Evolutionary conservation across 2,329 filamentous ascomycete species (phyloP).

Genomic region (Sarocladiaceae sp.): DNA sequence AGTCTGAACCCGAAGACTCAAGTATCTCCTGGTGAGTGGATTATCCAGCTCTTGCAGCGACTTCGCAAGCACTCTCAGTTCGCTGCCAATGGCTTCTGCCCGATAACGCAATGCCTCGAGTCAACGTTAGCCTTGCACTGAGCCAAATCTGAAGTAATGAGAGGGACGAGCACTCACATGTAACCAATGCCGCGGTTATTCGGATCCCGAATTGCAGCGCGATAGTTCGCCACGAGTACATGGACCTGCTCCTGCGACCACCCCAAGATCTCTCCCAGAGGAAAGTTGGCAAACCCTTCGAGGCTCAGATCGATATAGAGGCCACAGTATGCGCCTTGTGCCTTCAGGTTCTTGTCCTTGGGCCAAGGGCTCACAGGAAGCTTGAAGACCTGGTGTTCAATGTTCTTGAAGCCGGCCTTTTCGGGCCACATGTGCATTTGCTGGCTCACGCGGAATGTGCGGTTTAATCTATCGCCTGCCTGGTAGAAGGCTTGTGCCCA

Average conservation of each 20-base stretch:
- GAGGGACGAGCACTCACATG: slow-evolving; percentile 5
- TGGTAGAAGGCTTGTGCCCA: slow-evolving; percentile 24
- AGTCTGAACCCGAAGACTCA: too few species aligned
- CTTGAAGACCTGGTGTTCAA: slow-evolving; percentile 25
- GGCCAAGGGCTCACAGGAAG: slow-evolving; percentile 32
- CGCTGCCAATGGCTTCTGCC: background rate
- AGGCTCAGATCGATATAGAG: slow-evolving; percentile 23
- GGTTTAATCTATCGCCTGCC: slow-evolving; percentile 22
- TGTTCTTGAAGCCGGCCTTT: slow-evolving; percentile 29
- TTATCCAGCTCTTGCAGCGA: too few species aligned
- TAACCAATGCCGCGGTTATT: background rate
- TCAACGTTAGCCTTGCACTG: background rate
- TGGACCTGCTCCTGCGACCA: slow-evolving; percentile 22
- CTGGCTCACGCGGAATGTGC: slow-evolving; percentile 17
- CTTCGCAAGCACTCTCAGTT: too few species aligned
- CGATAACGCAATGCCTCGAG: background rate
- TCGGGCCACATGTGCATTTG: slow-evolving; percentile 17
- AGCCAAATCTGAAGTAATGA: background rate
- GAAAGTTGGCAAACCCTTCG: slow-evolving; percentile 24
- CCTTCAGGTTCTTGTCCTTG: slow-evolving; percentile 24
- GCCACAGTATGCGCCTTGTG: slow-evolving; percentile 31
- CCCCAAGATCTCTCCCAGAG: slow-evolving; percentile 23
- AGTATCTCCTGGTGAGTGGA: too few species aligned
- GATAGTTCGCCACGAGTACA: slow-evolving; percentile 19
- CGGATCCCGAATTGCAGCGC: slow-evolving; percentile 11